Base-by-base conservation (phyloP, 495 filamentous ascomycete genomes). In the Daldinia caldariorum region DNA sequence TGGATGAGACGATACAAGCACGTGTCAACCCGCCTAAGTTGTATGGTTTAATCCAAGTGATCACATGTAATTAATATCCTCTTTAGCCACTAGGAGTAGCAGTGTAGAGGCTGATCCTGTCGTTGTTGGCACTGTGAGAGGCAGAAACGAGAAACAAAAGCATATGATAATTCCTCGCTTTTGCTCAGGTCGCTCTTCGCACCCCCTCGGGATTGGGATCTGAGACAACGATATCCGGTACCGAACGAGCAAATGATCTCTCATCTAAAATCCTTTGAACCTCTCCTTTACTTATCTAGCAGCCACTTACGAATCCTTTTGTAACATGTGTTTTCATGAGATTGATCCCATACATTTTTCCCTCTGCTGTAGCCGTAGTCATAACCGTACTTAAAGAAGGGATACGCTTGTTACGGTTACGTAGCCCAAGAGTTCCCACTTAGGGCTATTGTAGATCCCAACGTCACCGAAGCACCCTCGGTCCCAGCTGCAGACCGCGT, bases 51-150 rank as follows among this genome's bases (percentile, higher is more conserved):
- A 60, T 43, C 47, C 47, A 43, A 64, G 50, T 68, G 70, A 72
- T 72, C 70, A 72, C 70, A 72, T 72, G 70, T 61, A 72, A 72
- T 65, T 69, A 62, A 58, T 68, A 58, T 57, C 20, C 22, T 55
- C 60, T 63, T 63, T 61, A 34, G 55, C 69, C 63, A 71, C 45
- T 67, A 63, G 49, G 35, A 63, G 26, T 55, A n/a, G n/a, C n/a
- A n/a, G n/a, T n/a, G n/a, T n/a, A 16, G 55, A 67, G 49, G 63
- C 55, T 63, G 59, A 56, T 61, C 55, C 54, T 26, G 61, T 61
- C 56, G 38, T 39, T 67, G 39, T 66, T 63, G 41, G 34, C 69
- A 72, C 69, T 72, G 69, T 72, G 61, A 47, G 26, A 20, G 58
- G 14, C 43, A 41, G 32, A 63, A 63, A 57, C 18, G 34, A 57